These are phyloP conservation scores for Helichrysum umbraculigerum DNA, from an alignment of 129 eudicot species.

Conservation along the genomic window DNA sequence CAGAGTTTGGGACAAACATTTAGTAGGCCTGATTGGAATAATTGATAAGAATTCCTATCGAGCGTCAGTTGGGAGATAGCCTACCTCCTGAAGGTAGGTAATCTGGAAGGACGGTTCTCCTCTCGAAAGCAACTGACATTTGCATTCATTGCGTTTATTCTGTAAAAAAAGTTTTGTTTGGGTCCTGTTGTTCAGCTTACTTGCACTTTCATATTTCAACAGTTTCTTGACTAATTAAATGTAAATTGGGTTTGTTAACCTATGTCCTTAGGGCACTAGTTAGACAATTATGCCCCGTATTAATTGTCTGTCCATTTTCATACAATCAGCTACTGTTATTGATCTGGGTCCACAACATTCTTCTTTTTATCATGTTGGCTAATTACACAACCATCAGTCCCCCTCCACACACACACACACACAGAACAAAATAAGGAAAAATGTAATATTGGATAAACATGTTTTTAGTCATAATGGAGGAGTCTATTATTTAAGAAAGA, in stretches of 20 bases:
- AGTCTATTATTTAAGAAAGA: background rate
- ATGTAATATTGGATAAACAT: slow-evolving; percentile 3
- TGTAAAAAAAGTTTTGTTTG: no score
- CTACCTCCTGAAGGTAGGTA: no score
- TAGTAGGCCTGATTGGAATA: no score
- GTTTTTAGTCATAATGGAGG: slow-evolving; percentile 4
- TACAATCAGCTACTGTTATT: background rate
- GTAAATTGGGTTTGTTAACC: no score
- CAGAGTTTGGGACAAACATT: no score
- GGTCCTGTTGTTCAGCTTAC: background rate
- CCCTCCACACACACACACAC: background rate
- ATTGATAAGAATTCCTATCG: no score
- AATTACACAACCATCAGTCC: background rate
- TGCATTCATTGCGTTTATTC: no score
- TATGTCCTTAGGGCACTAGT: no score
- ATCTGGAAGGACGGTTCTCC: no score
- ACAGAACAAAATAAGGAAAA: background rate
- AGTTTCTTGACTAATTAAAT: background rate
- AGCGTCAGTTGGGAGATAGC: no score
- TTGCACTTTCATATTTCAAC: background rate
- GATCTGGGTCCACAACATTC: slow-evolving; percentile 2
- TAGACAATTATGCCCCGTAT: no score
- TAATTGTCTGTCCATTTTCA: background rate
- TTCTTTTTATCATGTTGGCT: slow-evolving; percentile 9
- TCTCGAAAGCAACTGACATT: no score